Percentiles rank a stretch among this genome's conserved stretches.
phyloP scores from a whole-genome alignment of 2,329 filamentous ascomycete species.

The Pseudogymnoascus sp. region DNA sequence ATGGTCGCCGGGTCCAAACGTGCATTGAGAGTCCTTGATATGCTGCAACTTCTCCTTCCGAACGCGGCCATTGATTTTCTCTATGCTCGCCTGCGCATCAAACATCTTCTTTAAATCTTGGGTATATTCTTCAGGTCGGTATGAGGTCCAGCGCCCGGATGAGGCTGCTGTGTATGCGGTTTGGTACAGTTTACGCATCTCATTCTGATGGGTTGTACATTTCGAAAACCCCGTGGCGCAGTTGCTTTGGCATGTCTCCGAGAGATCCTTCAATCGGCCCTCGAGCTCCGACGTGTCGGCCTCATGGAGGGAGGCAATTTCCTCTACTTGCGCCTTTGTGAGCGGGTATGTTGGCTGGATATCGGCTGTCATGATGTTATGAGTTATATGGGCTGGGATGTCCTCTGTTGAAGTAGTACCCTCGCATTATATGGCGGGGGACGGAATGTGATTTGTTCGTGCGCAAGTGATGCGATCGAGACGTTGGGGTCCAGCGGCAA shows the following conservation, averaged over 20 bases:
- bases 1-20: not conserved
- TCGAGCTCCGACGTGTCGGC: constrained; percentile 4
- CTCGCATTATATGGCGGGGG: not conserved
- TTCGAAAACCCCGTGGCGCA: not conserved
- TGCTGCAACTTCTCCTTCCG: not conserved
- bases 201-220: not conserved
- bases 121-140: not conserved
- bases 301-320: not conserved
- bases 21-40: not conserved
- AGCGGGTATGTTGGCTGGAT: not conserved
- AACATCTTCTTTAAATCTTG: not conserved
- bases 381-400: not conserved
- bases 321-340: not conserved
- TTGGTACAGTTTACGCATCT: not conserved
- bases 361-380: constrained; percentile 3
- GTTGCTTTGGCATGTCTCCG: not conserved
- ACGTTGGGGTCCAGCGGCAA: not conserved
- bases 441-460: not conserved
- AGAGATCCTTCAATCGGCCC: not conserved
- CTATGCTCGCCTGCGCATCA: not conserved
- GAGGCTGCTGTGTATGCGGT: not conserved
- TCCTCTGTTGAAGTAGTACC: not conserved
- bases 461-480: constrained; percentile 7
- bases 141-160: not conserved
- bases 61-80: not conserved